Evolutionary conservation across 2,329 filamentous ascomycete species (phyloP), one percentile per base, ranked within the genome.

Genomic region (Claviceps purpurea): DNA sequence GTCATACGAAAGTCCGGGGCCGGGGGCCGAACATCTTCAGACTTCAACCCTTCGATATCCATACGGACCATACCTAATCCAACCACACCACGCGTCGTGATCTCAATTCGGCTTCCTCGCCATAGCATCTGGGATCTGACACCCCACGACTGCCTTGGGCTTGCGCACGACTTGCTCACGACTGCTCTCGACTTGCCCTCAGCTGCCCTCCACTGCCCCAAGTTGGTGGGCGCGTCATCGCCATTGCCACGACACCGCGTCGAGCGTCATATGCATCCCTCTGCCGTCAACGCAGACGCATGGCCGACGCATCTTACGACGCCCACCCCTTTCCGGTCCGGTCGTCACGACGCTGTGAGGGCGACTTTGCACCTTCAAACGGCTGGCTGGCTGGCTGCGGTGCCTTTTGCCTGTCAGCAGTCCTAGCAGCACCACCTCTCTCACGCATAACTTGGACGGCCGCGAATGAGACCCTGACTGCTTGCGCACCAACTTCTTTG

Each of bases 401-500:
- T 10, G 10, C 39, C 40, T 22, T 11, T 39, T 39, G 7, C 26
- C 16, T 22, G 16, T 24, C 38, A 45, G 18, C 47, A 42, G 24
- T 8, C 47, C 20, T 13, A 18, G 16, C 43, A 38, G 34, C 37
- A 47, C 30, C 30, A 8, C n/a, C 37, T 40, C 20, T 8, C 11
- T 24, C 14, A 14, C n/a, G 14, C 30, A 41, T 22, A 37, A 18
- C 22, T 30, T 38, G 7, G 18, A 18, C 30, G 34, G 40, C 43
- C 34, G 37, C 52, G 52, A 47, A 53, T 53, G 52, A 34, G 13
- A 48, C 48, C 26, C 37, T 50, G 45, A 48, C 42, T n/a, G 44
- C 41, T 42, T 16, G 37, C 39, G 30, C 52, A 37, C 44, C 48
- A 44, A 53, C 39, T 34, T n/a, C n/a, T 47, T 13, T 20, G 52